Percentiles rank a stretch among this genome's conserved stretches.
Evolutionary conservation across 2,329 filamentous ascomycete species (phyloP).

Genomic region (Reticulascus tulasneorum): DNA sequence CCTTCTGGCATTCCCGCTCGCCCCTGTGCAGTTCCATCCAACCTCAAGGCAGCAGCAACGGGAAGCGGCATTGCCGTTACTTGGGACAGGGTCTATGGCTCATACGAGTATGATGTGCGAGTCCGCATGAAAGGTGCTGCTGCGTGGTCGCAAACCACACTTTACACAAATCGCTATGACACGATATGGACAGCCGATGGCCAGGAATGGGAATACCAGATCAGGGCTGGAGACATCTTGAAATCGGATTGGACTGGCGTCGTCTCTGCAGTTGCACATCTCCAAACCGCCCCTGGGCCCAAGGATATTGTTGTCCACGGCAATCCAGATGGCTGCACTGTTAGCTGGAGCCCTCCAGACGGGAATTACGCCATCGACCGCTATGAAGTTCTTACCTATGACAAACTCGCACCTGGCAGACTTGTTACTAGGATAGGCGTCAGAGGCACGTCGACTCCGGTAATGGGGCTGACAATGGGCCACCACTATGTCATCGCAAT

Average conservation of each 20-base stretch:
- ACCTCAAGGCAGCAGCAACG: constrained; percentile 8
- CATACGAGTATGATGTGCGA: constrained; percentile 15
- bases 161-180: constrained; percentile 1
- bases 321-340: constrained; percentile 3
- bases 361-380: background rate
- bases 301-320: background rate
- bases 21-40: constrained; percentile 10
- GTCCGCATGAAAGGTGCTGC: background rate
- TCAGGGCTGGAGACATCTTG: constrained; percentile 8
- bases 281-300: background rate
- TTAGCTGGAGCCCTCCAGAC: background rate
- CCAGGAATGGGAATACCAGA: constrained; percentile 7
- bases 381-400: background rate
- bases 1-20: constrained; percentile 17
- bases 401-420: background rate
- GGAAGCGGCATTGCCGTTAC: constrained; percentile 15
- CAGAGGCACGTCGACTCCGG: background rate
- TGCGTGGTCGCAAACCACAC: constrained; percentile 1
- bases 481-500: constrained; percentile 1
- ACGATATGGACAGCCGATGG: constrained; percentile 5
- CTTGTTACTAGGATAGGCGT: background rate
- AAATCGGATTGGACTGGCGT: constrained; percentile 10
- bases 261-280: background rate
- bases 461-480: background rate
- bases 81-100: constrained; percentile 21